A percentile compares a stretch with the other conserved stretches of the same genome.
Evolutionary conservation across 495 filamentous ascomycete species (phyloP).

Genomic region (Margaritispora aquatica): DNA sequence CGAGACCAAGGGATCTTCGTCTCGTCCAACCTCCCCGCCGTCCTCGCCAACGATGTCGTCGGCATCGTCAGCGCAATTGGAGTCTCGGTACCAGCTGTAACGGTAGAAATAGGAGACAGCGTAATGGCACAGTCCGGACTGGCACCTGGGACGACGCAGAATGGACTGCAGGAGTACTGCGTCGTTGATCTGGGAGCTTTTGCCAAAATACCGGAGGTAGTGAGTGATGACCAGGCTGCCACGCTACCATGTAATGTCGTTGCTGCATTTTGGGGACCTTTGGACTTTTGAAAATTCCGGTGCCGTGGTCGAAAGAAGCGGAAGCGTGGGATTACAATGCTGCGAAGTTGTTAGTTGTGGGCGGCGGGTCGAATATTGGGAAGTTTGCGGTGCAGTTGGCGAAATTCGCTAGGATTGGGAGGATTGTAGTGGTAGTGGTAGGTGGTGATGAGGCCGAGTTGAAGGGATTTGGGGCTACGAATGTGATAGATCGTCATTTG

Average conservation of each 20-base stretch:
- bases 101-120: not conserved
- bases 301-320: not conserved
- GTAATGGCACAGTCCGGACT: not conserved
- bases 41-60: constrained; percentile 1
- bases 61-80: not conserved
- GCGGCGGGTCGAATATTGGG: not conserved
- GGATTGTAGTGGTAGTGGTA: not conserved
- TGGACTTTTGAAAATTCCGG: not conserved
- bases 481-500: constrained; percentile 2
- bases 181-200: not conserved
- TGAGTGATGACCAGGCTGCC: not conserved
- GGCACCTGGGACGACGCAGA: no score
- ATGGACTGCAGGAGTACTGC: constrained; percentile 2
- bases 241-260: constrained; percentile 1
- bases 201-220: not conserved
- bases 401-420: not conserved
- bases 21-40: not conserved
- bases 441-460: not conserved
- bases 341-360: not conserved
- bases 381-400: not conserved
- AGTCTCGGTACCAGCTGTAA: not conserved
- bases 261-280: not conserved
- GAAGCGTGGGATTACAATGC: not conserved
- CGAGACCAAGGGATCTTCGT: constrained; percentile 12
- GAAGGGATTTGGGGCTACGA: not conserved